Base-by-base conservation (phyloP, 139 green algal genomes). In the Parachlorella kessleri region DNA sequence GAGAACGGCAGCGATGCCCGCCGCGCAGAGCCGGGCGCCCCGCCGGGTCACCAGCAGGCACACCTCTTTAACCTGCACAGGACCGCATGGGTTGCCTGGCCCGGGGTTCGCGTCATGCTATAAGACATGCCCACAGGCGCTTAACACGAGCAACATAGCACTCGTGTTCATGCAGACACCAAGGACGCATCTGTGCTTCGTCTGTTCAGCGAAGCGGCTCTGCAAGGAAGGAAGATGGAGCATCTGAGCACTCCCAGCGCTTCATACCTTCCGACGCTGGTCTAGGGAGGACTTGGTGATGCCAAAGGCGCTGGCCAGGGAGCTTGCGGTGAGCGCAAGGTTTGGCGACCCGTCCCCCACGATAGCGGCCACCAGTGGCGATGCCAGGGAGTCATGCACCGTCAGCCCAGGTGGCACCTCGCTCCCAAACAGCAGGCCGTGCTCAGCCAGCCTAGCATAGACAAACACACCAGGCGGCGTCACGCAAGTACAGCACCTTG, bases 11-110 rank as follows among this genome's bases (percentile, higher is more conserved):
- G 86, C 70, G 7, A 97, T 82, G 8, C 73, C 88, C 9, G 83
- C 54, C 6, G 93, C 91, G 2, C 87, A 84, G 64, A 96, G 83
- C 32, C 83, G 70, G 0, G 91, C 92, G 42, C 82, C 89, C 55
- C 93, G 86, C 38, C 67, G 68, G 8, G 83, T 81, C 28, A 96
- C 91, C 77, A 95, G 42, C n/a, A 73, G 66, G 79, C 90, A 95
- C 28, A 97, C 85, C 68, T 92, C 76, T 41, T 86, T 85, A 36
- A 92, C 87, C 87, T 92, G 81, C n/a, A 35, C 14, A 18, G 18
- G 32, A 38, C 40, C 32, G 69, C 37, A 8, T 9, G 23, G 26
- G 48, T 59, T 59, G 21, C 21, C 14, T 28, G 14, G 48, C 48
- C 14, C 14, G 14, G 48, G 48, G 14, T 59, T 59, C 48, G 14